Conservation (phyloP, 179 eudicot genomes). For the Beta corolliflora region DNA sequence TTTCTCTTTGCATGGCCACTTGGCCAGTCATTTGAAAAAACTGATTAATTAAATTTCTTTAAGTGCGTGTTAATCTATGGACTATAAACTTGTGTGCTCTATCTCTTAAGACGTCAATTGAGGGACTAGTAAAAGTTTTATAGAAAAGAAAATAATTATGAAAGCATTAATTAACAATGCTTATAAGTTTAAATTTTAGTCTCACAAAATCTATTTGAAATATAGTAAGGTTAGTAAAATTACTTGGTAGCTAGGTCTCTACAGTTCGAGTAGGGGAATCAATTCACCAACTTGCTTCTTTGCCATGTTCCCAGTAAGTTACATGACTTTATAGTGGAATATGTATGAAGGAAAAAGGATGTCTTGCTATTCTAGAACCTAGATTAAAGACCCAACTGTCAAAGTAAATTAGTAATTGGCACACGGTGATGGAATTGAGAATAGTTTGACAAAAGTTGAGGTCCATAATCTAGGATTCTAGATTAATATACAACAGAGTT, state of each 20-base stretch:
- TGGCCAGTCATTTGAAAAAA: too few species aligned
- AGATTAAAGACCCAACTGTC: neutral
- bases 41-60: too few species aligned
- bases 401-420: neutral
- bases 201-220: too few species aligned
- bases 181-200: too few species aligned
- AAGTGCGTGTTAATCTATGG: too few species aligned
- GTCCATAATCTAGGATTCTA: neutral
- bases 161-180: too few species aligned
- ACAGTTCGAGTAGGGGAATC: neutral
- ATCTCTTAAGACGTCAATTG: too few species aligned
- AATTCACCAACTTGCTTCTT: neutral
- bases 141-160: too few species aligned
- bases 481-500: neutral
- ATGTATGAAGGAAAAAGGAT: neutral
- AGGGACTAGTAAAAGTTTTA: too few species aligned
- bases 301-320: too few species aligned
- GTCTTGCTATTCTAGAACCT: constrained; percentile 23
- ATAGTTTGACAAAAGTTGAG: constrained; percentile 1
- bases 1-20: too few species aligned
- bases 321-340: neutral
- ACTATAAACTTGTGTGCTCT: too few species aligned
- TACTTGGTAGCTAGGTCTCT: neutral
- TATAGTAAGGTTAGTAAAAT: neutral
- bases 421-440: neutral